Evolutionary conservation across 2,329 filamentous ascomycete species (phyloP).

Genomic region (Calycina marina): DNA sequence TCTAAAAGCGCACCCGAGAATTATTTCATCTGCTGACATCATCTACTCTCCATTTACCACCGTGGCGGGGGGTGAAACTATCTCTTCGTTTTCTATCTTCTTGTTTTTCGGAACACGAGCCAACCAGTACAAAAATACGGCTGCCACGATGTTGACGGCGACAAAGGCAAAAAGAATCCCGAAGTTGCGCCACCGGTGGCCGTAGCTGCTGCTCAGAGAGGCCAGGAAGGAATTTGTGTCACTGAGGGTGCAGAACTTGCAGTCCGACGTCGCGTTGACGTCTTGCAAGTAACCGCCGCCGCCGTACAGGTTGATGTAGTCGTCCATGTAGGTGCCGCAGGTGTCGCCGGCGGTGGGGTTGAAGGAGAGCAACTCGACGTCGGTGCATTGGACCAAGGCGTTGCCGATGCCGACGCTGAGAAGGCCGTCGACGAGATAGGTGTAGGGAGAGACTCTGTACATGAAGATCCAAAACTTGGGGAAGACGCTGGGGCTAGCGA

Average conservation of each 20-base stretch:
- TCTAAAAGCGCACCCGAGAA: no score
- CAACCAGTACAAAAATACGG: conserved; percentile 39
- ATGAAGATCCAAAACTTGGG: conserved; percentile 76
- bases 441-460: conserved; percentile 72
- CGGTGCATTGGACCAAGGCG: conserved; percentile 47
- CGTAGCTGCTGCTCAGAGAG: conserved; percentile 35
- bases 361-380: conserved; percentile 57
- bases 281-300: conserved; percentile 41
- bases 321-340: conserved; percentile 42
- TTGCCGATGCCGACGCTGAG: conserved; percentile 57
- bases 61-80: no score
- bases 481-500: conserved; percentile 46
- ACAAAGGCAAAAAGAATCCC: conserved; percentile 34
- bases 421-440: conserved; percentile 65
- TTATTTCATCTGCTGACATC: no score
- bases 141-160: conserved; percentile 37
- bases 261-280: conserved; percentile 30
- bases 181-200: conserved; percentile 53
- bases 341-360: conserved; percentile 41
- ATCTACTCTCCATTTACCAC: no score
- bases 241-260: conserved; percentile 38
- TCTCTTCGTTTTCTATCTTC: no score
- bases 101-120: conserved; percentile 31
- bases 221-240: conserved; percentile 38
- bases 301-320: conserved; percentile 33